Conservation (phyloP, 1,139 yeast genomes). For the Kluyveromyces sp. region DNA sequence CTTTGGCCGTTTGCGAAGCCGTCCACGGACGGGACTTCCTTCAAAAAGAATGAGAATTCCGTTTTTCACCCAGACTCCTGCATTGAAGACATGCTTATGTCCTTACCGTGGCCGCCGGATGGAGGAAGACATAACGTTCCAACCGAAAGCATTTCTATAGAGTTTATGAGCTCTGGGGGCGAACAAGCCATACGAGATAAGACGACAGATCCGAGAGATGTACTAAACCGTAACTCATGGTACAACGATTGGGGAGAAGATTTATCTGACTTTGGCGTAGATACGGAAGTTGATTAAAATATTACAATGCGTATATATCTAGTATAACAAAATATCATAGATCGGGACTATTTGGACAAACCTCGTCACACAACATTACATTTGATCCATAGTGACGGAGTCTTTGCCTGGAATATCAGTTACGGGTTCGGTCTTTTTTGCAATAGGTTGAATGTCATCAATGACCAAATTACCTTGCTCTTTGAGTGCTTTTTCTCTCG, state of each 20-base stretch:
- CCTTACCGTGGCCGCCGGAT: constrained; percentile 87
- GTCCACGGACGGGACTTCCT: constrained; percentile 45
- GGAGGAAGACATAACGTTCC: constrained; percentile 38
- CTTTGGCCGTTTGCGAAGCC: constrained; percentile 62
- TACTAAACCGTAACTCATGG: constrained; percentile 49
- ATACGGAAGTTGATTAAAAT: constrained; percentile 51
- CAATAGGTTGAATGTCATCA: background rate
- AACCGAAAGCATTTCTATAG: constrained; percentile 11
- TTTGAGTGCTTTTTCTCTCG: constrained; percentile 10
- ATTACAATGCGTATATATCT: background rate
- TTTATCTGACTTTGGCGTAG: constrained; percentile 82
- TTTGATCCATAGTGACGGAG: background rate
- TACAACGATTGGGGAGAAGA: constrained; percentile 74
- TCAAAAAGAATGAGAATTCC: constrained; percentile 44
- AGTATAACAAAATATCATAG: background rate
- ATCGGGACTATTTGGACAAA: background rate
- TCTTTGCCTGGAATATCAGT: background rate
- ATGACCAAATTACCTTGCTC: constrained; percentile 15
- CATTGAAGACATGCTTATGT: constrained; percentile 50
- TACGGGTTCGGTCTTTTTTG: background rate
- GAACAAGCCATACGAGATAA: constrained; percentile 31
- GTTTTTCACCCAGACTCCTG: constrained; percentile 31
- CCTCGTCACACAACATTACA: background rate
- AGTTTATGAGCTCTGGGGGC: constrained; percentile 21
- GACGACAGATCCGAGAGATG: constrained; percentile 30